These are phyloP conservation scores for Ascochyta lentis DNA, from an alignment of 2,329 filamentous ascomycete genomes.

Conservation along the genomic window DNA sequence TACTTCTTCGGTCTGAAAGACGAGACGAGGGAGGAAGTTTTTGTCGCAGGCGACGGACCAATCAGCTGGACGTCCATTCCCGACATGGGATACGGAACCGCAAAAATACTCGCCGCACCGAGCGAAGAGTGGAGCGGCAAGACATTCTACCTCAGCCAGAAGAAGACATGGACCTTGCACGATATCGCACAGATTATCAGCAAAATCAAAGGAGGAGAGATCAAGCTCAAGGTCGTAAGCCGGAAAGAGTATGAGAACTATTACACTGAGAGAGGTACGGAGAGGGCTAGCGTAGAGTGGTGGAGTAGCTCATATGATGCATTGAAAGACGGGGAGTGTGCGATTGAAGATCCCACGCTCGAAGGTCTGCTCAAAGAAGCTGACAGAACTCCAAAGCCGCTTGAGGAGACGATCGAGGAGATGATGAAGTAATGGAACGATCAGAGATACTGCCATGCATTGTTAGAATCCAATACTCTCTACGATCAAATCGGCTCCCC, in stretches of 20 bases:
- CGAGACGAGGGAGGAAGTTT: constrained; percentile 47
- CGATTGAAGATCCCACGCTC: constrained; percentile 51
- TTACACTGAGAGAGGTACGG: constrained; percentile 48
- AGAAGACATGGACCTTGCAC: constrained; percentile 31
- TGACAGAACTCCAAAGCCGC: constrained; percentile 44
- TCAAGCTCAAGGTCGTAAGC: constrained; percentile 46
- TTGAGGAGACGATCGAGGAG: constrained; percentile 51
- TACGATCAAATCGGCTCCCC: too few species aligned
- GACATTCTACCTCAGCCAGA: constrained; percentile 50
- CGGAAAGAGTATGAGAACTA: constrained; percentile 51
- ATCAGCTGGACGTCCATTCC: constrained; percentile 54
- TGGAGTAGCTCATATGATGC: constrained; percentile 57
- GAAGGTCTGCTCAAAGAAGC: constrained; percentile 47
- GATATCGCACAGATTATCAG: constrained; percentile 44
- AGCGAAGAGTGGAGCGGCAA: constrained; percentile 43
- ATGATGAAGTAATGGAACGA: constrained; percentile 40
- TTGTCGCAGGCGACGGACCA: constrained; percentile 51
- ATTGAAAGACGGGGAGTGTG: constrained; percentile 51
- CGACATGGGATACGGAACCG: constrained; percentile 54
- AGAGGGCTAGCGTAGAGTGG: constrained; percentile 52
- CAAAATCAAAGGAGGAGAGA: constrained; percentile 32
- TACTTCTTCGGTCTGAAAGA: constrained; percentile 48
- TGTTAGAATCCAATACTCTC: too few species aligned
- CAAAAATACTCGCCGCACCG: constrained; percentile 46
- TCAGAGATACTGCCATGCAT: too few species aligned